Percentiles rank a stretch among this genome's conserved stretches.
These are phyloP conservation scores for Platanthera zijinensis DNA, from an alignment of 106 monocot genomes.

Conservation along the genomic window DNA sequence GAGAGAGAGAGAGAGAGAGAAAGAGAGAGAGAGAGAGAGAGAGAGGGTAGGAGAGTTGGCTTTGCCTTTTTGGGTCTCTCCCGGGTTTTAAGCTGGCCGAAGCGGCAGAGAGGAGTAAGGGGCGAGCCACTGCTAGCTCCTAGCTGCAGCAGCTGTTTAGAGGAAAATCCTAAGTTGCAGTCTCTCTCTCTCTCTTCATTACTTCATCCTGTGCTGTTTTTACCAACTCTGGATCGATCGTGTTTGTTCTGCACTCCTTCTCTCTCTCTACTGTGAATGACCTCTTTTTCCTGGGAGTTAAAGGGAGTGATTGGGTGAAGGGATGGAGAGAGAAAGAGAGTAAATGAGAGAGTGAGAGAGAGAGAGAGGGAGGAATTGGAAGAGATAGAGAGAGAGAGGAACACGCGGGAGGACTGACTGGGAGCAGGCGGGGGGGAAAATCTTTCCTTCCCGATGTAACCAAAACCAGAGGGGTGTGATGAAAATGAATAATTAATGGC, in stretches of 20 bases:
- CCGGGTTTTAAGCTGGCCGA: constrained; percentile 57
- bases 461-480: constrained; percentile 12
- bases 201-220: constrained; percentile 9
- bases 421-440: background rate
- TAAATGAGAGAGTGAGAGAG: background rate
- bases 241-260: background rate
- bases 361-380: background rate
- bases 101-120: background rate
- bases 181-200: background rate
- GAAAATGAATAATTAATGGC: constrained; percentile 10
- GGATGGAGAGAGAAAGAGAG: too few relatives aligned
- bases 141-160: constrained; percentile 24
- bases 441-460: constrained; percentile 35
- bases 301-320: background rate
- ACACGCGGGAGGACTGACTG: background rate
- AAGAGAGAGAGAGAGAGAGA: too few relatives aligned
- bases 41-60: background rate
- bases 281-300: constrained; percentile 5
- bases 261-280: background rate
- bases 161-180: constrained; percentile 63
- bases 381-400: background rate
- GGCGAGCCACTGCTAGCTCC: constrained; percentile 10
- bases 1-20: too few relatives aligned
- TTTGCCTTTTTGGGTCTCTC: constrained; percentile 15
- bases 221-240: background rate